Evolutionary conservation across 495 filamentous ascomycete genomes (phyloP).

Genomic region (Schizothecium vesticola): DNA sequence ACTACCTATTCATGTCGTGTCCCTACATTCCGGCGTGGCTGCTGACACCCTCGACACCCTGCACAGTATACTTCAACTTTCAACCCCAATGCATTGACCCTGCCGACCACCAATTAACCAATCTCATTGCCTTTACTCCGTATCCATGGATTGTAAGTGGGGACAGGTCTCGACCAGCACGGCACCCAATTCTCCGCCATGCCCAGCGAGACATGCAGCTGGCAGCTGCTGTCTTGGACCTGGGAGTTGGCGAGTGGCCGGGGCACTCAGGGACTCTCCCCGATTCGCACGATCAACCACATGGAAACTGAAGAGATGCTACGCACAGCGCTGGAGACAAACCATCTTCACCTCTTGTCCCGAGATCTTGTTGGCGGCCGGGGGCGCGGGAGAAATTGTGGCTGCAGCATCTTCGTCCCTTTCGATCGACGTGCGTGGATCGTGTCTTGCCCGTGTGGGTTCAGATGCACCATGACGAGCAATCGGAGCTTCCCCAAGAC

Average conservation of each 20-base stretch:
- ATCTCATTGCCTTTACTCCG: background rate
- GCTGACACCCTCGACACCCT: no score
- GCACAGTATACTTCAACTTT: no score
- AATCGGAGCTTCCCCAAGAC: slow-evolving; percentile 6
- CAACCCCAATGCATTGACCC: background rate
- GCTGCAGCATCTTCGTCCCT: slow-evolving; percentile 5
- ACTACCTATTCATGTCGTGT: background rate
- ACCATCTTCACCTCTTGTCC: background rate
- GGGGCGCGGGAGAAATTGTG: slow-evolving; percentile 1
- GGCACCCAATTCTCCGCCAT: background rate
- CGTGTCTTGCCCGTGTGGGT: background rate
- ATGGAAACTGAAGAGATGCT: background rate
- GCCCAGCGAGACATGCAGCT: background rate
- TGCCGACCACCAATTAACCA: background rate
- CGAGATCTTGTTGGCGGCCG: background rate
- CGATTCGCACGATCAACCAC: background rate
- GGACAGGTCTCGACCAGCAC: background rate
- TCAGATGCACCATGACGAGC: slow-evolving; percentile 4
- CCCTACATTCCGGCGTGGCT: background rate
- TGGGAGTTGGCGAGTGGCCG: background rate
- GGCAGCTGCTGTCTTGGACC: background rate
- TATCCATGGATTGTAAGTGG: background rate
- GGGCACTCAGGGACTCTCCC: background rate
- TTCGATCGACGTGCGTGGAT: slow-evolving; percentile 11
- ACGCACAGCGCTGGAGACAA: background rate